Conservation (phyloP, 257 asterid species). For the Sherardia arvensis region DNA sequence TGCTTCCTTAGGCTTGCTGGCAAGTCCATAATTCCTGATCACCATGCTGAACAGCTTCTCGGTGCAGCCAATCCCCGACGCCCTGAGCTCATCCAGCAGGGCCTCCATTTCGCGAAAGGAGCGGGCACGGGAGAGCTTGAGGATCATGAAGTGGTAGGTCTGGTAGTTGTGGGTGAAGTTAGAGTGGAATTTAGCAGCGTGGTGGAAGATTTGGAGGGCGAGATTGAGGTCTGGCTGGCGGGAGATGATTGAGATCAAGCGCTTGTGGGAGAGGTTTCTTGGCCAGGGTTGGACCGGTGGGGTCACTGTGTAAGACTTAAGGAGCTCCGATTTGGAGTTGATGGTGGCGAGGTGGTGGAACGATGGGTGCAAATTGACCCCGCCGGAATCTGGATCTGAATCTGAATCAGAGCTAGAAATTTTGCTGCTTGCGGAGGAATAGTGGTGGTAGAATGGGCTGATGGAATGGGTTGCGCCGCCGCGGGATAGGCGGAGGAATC, state of each 20-base stretch:
- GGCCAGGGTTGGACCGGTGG: conserved; percentile 98
- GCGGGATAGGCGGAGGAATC: background rate
- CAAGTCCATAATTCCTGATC: conserved; percentile 68
- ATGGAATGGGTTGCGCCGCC: background rate
- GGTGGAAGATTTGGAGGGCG: conserved; percentile 71
- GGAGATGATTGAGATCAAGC: conserved; percentile 48
- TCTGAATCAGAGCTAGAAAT: conserved; percentile 23
- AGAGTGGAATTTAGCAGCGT: conserved; percentile 62
- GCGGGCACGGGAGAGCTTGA: conserved; percentile 60
- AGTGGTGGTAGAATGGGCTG: background rate
- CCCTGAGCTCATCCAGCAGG: conserved; percentile 41
- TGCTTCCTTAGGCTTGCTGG: conserved; percentile 68
- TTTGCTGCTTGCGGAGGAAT: background rate
- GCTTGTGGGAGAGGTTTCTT: conserved; percentile 46
- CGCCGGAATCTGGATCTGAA: conserved; percentile 5
- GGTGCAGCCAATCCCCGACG: conserved; percentile 40
- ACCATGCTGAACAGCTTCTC: conserved; percentile 56
- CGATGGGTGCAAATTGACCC: conserved; percentile 23
- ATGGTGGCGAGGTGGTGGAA: conserved; percentile 35
- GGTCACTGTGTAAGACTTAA: conserved; percentile 51
- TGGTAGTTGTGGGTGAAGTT: conserved; percentile 51
- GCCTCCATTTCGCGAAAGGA: conserved; percentile 49
- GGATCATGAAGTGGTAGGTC: conserved; percentile 65
- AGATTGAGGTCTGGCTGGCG: conserved; percentile 63
- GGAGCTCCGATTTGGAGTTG: conserved; percentile 47